phyloP scores from a whole-genome alignment of 1,139 yeast genomes.

The Yamadazyma sp. region DNA sequence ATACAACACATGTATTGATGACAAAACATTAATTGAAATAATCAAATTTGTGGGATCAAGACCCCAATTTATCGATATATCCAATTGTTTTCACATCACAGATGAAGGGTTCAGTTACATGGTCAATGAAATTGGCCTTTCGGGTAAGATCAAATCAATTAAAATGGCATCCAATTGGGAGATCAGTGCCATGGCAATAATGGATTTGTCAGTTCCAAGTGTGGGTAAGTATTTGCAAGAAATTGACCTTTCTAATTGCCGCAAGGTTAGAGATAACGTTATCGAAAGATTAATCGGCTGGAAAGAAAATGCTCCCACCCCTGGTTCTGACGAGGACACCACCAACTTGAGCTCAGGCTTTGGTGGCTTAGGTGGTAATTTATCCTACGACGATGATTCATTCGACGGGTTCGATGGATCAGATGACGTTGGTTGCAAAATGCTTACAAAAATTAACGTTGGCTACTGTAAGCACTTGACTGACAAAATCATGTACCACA shows the following conservation, averaged over 20 bases:
- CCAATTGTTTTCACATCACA: constrained; percentile 74
- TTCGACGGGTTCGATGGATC: constrained; percentile 17
- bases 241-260: constrained; percentile 68
- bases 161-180: constrained; percentile 76
- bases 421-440: constrained; percentile 55
- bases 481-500: constrained; percentile 63
- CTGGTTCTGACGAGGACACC: constrained; percentile 9
- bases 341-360: not conserved
- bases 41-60: constrained; percentile 71
- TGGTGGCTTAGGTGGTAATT: not conserved
- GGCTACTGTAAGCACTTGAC: constrained; percentile 76
- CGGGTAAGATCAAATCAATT: constrained; percentile 55
- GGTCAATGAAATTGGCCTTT: constrained; percentile 68
- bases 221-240: constrained; percentile 60
- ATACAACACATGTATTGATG: constrained; percentile 62
- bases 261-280: constrained; percentile 71
- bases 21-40: constrained; percentile 54
- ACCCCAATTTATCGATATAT: constrained; percentile 59
- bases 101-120: constrained; percentile 72
- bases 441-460: constrained; percentile 51
- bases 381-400: constrained; percentile 4
- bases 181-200: constrained; percentile 74
- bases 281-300: constrained; percentile 66
- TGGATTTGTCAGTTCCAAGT: constrained; percentile 69
- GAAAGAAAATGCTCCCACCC: constrained; percentile 20